Evolutionary conservation across 192 early-diverging fungal species (phyloP), one percentile per base, ranked within the genome.

Genomic region (Allomyces macrogynus): DNA sequence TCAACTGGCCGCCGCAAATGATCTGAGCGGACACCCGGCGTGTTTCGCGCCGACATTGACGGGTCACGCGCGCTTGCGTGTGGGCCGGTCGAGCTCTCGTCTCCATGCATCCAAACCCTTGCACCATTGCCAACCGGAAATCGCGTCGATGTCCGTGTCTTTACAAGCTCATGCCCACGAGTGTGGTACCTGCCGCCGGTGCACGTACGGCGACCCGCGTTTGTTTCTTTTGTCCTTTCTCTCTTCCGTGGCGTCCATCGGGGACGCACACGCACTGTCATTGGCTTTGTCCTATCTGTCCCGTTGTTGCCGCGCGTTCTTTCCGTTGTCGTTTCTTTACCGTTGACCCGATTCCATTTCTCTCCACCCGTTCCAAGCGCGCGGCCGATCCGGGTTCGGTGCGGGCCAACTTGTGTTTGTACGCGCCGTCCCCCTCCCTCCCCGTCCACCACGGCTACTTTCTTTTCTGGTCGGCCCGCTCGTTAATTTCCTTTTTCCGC

Each of bases 1-100:
- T 91, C 32, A 81, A 84, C 61, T 75, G 78, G 20, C 81, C 84
- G 23, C 79, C 79, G 40, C 70, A 75, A n/a, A 61, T 72, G 66
- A n/a, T 24, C 62, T 63, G 62, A 27, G 18, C 62, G 18, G 23
- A 63, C 12, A 14, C 25, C 18, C 62, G 27, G 24, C 62, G 24
- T 27, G 23, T n/a, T 32, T 63, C 24, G 24, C 20, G 24, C 62
- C 26, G 18, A 63, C 23, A 26, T 7, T 26, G 24, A 27, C 62
- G 27, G 18, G 7, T 27, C 62, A 12, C 24, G 24, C 62, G 61
- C 22, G 24, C 61, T 1, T n/a, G n/a, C n/a, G n/a, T 40, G 32
- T 40, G 32, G 7, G 32, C 5, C 32, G 12, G 63, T 26, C 7
- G 63, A 40, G 16, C 27, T 4, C 26, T 32, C n/a, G 27, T 64